phyloP scores from a whole-genome alignment of 768 basidiomycete species.

The Amanita subjunquillea region DNA sequence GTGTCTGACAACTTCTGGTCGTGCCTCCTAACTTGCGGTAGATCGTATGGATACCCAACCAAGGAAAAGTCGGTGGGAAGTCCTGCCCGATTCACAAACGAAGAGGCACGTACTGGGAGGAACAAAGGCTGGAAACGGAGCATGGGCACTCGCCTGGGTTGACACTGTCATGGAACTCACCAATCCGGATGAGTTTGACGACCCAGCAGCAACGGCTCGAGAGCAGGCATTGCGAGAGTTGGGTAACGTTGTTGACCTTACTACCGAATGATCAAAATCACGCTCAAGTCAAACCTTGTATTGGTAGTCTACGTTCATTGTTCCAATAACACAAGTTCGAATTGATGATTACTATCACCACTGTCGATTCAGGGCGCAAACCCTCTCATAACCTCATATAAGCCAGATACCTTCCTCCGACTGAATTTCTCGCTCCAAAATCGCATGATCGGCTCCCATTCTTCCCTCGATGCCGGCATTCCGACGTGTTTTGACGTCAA shows the following conservation, averaged over 20 bases:
- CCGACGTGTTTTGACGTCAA: conserved; percentile 33
- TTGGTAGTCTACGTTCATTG: background rate
- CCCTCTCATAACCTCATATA: conserved; percentile 61
- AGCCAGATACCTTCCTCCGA: conserved; percentile 44
- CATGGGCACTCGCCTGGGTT: conserved; percentile 76
- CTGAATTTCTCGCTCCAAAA: conserved; percentile 73
- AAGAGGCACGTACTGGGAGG: conserved; percentile 50
- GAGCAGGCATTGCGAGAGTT: conserved; percentile 1
- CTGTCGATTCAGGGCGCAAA: background rate
- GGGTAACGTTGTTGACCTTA: background rate
- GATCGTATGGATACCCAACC: conserved; percentile 78
- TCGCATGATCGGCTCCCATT: conserved; percentile 79
- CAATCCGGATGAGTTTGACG: background rate
- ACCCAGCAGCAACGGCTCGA: background rate
- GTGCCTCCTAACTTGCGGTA: conserved; percentile 16
- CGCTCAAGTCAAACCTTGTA: background rate
- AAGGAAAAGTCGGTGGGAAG: conserved; percentile 50
- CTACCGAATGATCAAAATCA: background rate
- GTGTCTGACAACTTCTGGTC: conserved; percentile 11
- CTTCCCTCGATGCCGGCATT: conserved; percentile 69
- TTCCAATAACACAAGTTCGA: background rate
- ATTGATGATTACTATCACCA: background rate
- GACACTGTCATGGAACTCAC: conserved; percentile 44
- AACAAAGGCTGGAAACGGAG: conserved; percentile 65
- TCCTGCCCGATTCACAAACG: conserved; percentile 32